phyloP scores from a whole-genome alignment of 495 filamentous ascomycete species.

The Hypoxylon crocopeplum region DNA sequence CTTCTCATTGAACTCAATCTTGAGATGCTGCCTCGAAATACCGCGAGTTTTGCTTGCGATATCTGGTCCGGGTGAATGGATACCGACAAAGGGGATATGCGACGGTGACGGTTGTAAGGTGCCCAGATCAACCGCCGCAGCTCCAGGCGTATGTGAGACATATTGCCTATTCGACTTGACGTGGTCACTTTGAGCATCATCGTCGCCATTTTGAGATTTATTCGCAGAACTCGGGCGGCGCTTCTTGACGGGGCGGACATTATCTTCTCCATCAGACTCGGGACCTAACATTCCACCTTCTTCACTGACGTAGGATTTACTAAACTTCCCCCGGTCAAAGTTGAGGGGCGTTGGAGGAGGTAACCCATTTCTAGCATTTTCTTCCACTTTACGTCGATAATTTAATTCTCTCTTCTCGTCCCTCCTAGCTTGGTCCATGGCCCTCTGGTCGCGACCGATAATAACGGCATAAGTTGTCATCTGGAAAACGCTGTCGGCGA shows the following conservation, averaged over 20 bases:
- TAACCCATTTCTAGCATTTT: slow-evolving; percentile 46
- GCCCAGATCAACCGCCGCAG: slow-evolving; percentile 57
- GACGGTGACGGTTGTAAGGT: slow-evolving; percentile 63
- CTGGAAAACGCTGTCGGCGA: slow-evolving; percentile 58
- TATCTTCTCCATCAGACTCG: slow-evolving; percentile 54
- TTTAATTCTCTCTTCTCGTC: slow-evolving; percentile 49
- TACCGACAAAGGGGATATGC: slow-evolving; percentile 77
- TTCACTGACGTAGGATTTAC: slow-evolving; percentile 60
- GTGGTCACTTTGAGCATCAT: slow-evolving; percentile 40
- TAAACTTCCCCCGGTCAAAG: slow-evolving; percentile 52
- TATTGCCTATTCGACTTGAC: slow-evolving; percentile 53
- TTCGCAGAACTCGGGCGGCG: slow-evolving; percentile 40
- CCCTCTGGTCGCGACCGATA: slow-evolving; percentile 56
- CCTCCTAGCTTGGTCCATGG: slow-evolving; percentile 50
- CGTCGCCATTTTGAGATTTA: slow-evolving; percentile 37
- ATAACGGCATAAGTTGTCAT: slow-evolving; percentile 61
- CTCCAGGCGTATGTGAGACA: slow-evolving; percentile 56
- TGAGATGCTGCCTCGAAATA: slow-evolving; percentile 87
- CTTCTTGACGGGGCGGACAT: slow-evolving; percentile 48
- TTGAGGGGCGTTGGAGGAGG: slow-evolving; percentile 48
- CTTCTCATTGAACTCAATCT: slow-evolving; percentile 80
- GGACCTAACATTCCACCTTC: slow-evolving; percentile 61
- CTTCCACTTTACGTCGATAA: slow-evolving; percentile 47
- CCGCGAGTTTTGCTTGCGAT: slow-evolving; percentile 68
- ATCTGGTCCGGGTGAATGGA: slow-evolving; percentile 71